phyloP scores from a whole-genome alignment of 2,329 filamentous ascomycete species.

The Trichothecium roseum region DNA sequence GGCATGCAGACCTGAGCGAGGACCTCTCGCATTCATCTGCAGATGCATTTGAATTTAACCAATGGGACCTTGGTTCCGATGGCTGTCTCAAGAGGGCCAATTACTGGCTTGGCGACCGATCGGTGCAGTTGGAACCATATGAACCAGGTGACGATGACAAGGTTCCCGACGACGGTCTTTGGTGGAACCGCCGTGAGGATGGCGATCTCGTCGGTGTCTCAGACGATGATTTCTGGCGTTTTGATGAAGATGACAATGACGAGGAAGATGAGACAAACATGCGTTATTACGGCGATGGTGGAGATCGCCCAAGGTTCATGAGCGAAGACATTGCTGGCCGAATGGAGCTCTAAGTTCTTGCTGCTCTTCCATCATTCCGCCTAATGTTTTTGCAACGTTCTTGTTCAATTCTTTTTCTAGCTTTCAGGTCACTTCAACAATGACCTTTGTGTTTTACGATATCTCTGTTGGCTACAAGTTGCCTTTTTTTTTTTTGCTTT shows the following conservation, averaged over 20 bases:
- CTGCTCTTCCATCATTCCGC: neutral
- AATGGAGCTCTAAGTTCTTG: conserved; percentile 46
- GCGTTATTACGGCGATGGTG: conserved; percentile 24
- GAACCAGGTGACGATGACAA: conserved; percentile 39
- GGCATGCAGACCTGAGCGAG: conserved; percentile 10
- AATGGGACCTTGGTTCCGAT: conserved; percentile 10
- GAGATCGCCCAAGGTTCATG: conserved; percentile 34
- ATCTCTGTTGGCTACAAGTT: conserved; percentile 9
- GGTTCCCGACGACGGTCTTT: conserved; percentile 36
- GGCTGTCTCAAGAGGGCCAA: conserved; percentile 59
- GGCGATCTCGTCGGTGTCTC: conserved; percentile 44
- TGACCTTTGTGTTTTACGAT: conserved; percentile 5
- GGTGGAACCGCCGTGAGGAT: conserved; percentile 49
- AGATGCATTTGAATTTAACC: conserved; percentile 13
- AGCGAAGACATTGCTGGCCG: conserved; percentile 52
- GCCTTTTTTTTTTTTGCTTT: conserved; percentile 5
- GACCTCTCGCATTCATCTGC: conserved; percentile 6
- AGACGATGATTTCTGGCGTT: conserved; percentile 34
- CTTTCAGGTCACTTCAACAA: conserved; percentile 2
- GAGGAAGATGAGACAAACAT: conserved; percentile 28
- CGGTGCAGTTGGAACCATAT: conserved; percentile 36
- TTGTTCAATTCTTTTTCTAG: conserved; percentile 5
- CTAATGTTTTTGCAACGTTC: conserved; percentile 6
- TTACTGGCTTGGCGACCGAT: conserved; percentile 74
- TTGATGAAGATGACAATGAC: conserved; percentile 31